phyloP scores from a whole-genome alignment of 2,329 filamentous ascomycete species.

The Pseudopyricularia cyperi region DNA sequence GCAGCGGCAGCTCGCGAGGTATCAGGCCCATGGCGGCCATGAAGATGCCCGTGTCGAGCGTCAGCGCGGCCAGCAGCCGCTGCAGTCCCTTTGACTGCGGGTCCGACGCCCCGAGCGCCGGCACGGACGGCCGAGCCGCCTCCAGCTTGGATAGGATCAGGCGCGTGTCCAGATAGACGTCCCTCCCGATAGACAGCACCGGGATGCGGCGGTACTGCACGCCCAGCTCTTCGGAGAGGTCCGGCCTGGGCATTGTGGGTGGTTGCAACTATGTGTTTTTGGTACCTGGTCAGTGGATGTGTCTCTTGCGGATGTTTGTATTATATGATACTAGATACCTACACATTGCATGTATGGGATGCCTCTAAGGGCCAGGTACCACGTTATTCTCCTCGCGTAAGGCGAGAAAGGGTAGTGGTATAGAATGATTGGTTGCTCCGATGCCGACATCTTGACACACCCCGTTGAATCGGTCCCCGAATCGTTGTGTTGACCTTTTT shows the following conservation, averaged over 20 bases:
- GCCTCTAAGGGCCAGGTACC: conserved; percentile 54
- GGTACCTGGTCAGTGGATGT: not conserved
- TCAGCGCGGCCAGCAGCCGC: conserved; percentile 41
- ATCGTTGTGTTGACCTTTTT: too few species aligned
- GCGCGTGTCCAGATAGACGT: conserved; percentile 58
- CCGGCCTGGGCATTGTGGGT: conserved; percentile 50
- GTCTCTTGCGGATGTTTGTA: too few species aligned
- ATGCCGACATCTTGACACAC: conserved; percentile 2
- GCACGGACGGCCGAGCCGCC: conserved; percentile 28
- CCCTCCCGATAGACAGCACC: conserved; percentile 49
- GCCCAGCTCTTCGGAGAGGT: conserved; percentile 41
- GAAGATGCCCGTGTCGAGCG: conserved; percentile 46
- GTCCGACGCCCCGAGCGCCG: conserved; percentile 15
- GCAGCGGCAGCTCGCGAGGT: conserved; percentile 37
- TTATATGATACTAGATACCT: too few species aligned
- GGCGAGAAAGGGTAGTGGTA: conserved; percentile 57
- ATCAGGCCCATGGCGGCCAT: conserved; percentile 36
- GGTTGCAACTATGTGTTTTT: conserved; percentile 45
- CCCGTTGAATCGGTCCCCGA: not conserved
- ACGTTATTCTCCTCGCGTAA: conserved; percentile 48
- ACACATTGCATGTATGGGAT: conserved; percentile 58
- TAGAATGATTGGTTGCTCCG: conserved; percentile 34
- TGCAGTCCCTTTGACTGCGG: conserved; percentile 32
- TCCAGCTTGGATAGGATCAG: conserved; percentile 56
- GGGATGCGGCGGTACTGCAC: conserved; percentile 59